These are phyloP conservation scores for Patellifolia procumbens DNA, from an alignment of 179 eudicot species.

Conservation along the genomic window DNA sequence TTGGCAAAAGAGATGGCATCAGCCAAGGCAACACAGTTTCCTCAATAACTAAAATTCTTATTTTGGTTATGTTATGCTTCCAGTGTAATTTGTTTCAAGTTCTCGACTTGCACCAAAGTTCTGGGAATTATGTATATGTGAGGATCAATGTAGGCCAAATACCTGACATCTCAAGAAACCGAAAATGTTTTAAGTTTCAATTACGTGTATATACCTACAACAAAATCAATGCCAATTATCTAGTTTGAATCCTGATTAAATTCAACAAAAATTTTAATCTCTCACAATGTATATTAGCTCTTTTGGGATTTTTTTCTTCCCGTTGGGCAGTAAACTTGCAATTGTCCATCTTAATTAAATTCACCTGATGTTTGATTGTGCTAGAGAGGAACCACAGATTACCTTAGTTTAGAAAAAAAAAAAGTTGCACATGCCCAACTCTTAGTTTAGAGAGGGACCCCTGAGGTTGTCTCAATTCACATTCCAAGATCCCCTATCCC, in stretches of 20 bases:
- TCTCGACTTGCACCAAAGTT: neutral
- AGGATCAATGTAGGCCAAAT: neutral
- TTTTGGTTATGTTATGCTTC: neutral
- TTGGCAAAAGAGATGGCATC: neutral
- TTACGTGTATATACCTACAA: neutral
- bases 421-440: neutral
- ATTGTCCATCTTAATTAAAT: neutral
- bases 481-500: neutral
- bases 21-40: neutral
- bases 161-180: neutral
- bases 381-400: neutral
- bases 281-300: too few species aligned
- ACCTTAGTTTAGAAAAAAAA: neutral
- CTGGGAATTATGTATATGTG: neutral
- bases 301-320: too few species aligned
- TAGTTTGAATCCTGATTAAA: neutral
- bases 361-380: neutral
- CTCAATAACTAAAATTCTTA: neutral
- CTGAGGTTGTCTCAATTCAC: neutral
- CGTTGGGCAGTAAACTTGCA: too few species aligned
- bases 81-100: neutral
- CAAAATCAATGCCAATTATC: neutral
- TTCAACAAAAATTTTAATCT: too few species aligned
- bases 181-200: neutral
- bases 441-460: too few species aligned